These are phyloP conservation scores for Purpureocillium lavendulum DNA, from an alignment of 2,329 filamentous ascomycete genomes.

Conservation along the genomic window DNA sequence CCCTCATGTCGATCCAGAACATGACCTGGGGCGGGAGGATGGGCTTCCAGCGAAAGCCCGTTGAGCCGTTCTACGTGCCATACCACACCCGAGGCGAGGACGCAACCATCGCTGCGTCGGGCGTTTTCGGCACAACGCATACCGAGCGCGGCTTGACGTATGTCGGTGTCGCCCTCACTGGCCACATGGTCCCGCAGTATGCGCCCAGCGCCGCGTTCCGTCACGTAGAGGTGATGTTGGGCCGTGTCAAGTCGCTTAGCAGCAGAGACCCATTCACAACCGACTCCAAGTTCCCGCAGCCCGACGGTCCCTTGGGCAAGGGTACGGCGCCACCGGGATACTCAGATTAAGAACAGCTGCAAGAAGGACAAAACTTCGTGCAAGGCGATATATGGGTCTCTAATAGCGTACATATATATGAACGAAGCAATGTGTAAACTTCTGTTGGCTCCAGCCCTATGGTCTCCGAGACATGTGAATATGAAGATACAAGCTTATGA, in stretches of 20 bases:
- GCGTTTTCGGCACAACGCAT: conserved; percentile 60
- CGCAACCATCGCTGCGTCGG: conserved; percentile 40
- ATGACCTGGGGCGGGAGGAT: conserved; percentile 68
- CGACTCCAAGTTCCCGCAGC: no score
- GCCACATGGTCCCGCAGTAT: conserved; percentile 63
- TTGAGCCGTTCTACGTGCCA: conserved; percentile 60
- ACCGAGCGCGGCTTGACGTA: conserved; percentile 70
- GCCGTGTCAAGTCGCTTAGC: conserved; percentile 51
- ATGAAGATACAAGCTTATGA: no score
- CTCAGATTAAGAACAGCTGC: no score
- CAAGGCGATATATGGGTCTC: no score
- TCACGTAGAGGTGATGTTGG: conserved; percentile 65
- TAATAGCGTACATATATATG: no score
- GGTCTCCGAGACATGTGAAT: no score
- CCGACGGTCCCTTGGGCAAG: no score
- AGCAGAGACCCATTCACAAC: background rate
- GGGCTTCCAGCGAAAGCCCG: conserved; percentile 55
- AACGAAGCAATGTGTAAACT: no score
- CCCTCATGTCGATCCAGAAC: conserved; percentile 65
- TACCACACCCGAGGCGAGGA: conserved; percentile 6
- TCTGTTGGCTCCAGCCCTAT: no score
- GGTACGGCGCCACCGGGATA: no score
- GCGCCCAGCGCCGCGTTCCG: conserved; percentile 60
- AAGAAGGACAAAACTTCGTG: no score
- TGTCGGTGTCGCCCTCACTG: conserved; percentile 51